Evolutionary conservation across 129 eudicot genomes (phyloP).

Genomic region (Smallanthus sonchifolius): DNA sequence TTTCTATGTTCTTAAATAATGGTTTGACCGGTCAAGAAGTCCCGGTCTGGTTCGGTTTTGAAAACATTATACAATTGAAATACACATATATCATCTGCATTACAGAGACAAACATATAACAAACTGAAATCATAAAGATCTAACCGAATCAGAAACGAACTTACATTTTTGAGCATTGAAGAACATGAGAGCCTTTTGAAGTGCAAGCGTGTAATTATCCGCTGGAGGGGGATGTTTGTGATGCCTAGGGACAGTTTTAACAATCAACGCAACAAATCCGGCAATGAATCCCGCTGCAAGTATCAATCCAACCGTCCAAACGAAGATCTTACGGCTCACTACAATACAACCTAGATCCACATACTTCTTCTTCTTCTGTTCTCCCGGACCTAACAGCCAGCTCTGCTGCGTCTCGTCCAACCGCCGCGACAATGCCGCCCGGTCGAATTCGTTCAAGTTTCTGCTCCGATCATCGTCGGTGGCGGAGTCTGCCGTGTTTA

Average conservation of each 20-base stretch:
- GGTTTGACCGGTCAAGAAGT: no score
- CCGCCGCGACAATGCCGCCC: conserved; percentile 68
- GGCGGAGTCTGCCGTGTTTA: conserved; percentile 57
- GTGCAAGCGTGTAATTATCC: conserved; percentile 81
- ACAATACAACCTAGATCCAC: conserved; percentile 84
- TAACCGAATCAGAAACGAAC: conserved; percentile 10
- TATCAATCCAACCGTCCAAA: conserved; percentile 71
- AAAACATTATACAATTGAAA: no score
- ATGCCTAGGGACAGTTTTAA: conserved; percentile 65
- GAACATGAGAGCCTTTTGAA: conserved; percentile 83
- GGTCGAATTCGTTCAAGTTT: conserved; percentile 65
- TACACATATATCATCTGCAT: neutral
- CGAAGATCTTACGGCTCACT: conserved; percentile 70
- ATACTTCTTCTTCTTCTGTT: conserved; percentile 84
- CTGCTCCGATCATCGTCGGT: conserved; percentile 86
- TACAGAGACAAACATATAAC: neutral
- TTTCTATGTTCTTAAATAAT: no score
- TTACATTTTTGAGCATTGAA: conserved; percentile 89
- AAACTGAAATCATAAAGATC: neutral
- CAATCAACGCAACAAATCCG: conserved; percentile 59
- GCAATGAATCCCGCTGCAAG: conserved; percentile 69
- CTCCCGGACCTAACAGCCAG: conserved; percentile 89
- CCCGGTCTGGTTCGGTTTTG: no score
- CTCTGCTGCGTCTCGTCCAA: conserved; percentile 91
- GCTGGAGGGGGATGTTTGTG: conserved; percentile 50